Evolutionary conservation across 305 asterid species (phyloP), one percentile per base, ranked within the genome.

Genomic region (Fraxinus sp.): DNA sequence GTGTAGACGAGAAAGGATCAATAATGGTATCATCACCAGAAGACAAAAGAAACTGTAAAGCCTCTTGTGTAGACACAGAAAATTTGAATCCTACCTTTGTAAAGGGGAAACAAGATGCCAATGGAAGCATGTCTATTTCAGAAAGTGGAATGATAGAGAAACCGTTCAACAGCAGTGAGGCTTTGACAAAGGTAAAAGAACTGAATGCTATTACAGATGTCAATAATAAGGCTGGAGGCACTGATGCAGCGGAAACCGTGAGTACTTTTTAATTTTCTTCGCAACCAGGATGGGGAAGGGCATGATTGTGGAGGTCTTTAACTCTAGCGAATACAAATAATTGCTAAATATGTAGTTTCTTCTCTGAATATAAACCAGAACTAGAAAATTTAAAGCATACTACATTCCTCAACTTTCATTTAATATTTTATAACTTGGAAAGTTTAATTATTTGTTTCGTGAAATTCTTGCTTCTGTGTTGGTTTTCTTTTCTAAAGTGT

Each of bases 1-100:
- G 89, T 83, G 77, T 83, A 35, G 89, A 86, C 83, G 88, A 89
- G 81, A 84, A 84, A 52, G 89, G 79, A 77, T 59, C 82, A 18
- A 55, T 35, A 82, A 57, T 74, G 20, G 85, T 88, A 74, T 83
- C 83, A 72, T 82, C 87, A 72, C 88, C 89, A 55, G 87, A 79
- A 79, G 85, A 78, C 74, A 77, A 82, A 32, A 78, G 81, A 76
- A 85, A 81, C 18, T 20, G 66, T 77, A 90, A 75, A 79, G 85
- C 78, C 55, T 82, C 86, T 57, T 78, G 80, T 85, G 86, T 68
- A 84, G 95, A 90, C 83, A 93, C 88, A 86, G 98, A 93, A 88
- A 93, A 93, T 55, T 74, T 84, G 59, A 80, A 72, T 83, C 89
- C 95, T 82, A 82, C 80, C 77, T 81, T 77, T 41, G 88, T 55